Evolutionary conservation across 495 filamentous ascomycete genomes (phyloP), one percentile per base, ranked within the genome.

Genomic region (Cudoniella acicularis): DNA sequence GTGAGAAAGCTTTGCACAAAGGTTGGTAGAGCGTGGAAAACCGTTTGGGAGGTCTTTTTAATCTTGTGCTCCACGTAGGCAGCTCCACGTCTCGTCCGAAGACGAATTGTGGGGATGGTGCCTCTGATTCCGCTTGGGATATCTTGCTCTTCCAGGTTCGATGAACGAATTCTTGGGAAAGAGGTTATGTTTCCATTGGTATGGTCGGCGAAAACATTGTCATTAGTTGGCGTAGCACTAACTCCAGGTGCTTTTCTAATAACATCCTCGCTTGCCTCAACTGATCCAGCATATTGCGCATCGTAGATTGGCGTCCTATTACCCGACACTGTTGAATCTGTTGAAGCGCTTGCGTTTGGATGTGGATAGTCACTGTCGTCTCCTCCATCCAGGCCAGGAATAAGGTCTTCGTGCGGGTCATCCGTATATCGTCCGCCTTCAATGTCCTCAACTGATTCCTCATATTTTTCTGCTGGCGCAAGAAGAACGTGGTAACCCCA

Each of bases 401-500:
- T 69, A 27, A 69, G 40, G 1, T 63, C 59, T n/a, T 20, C 45
- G 45, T 9, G 10, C 3, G 77, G 78, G 30, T 86, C 80, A 60
- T 89, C 87, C 56, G 73, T 77, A 71, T 91, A 92, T 63, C 81
- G 79, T 22, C 89, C 89, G 60, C 86, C 82, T 68, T 91, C 87
- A 16, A 86, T 73, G 3, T 72, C 69, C 41, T 80, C 77, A 18
- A 79, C 8, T 49, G 46, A n/a, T n/a, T 83, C 79, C 18, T 77
- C 78, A 60, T 89, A 87, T 57, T 87, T 86, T 23, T 84, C 81
- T 57, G 87, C 84, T 2, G 91, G 90, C 16, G 91, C 92, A 8
- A 98, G 78, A 16, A 98, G 75, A 43, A 98, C 83, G 66, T 96
- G 90, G 66, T 95, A 97, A 9, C 94, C 94, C 95, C 95, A 98